phyloP scores from a whole-genome alignment of 768 basidiomycete species.

The Cyclocybe cylindracea region DNA sequence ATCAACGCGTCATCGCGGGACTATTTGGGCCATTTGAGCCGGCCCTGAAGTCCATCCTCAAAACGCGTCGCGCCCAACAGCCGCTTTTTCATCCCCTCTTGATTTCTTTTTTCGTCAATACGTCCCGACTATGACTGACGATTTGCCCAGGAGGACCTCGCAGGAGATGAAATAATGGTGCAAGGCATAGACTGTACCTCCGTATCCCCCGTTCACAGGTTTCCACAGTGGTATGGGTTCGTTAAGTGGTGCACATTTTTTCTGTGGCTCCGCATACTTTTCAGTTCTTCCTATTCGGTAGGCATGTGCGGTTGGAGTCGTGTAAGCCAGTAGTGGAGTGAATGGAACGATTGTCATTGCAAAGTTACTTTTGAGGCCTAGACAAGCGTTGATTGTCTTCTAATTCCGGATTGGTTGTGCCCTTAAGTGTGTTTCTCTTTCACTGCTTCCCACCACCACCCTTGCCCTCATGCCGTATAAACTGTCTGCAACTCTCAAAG shows the following conservation, averaged over 20 bases:
- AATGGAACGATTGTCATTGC: background rate
- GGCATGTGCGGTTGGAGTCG: background rate
- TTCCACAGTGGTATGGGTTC: slow-evolving; percentile 66
- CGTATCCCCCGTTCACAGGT: slow-evolving; percentile 78
- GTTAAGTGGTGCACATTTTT: slow-evolving; percentile 82
- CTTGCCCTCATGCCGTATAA: slow-evolving; percentile 31
- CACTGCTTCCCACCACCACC: slow-evolving; percentile 5
- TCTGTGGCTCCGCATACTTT: background rate
- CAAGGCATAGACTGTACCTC: slow-evolving; percentile 86
- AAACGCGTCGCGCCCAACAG: background rate
- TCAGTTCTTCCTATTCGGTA: background rate
- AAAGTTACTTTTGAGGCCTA: slow-evolving; percentile 2
- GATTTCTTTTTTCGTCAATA: slow-evolving; percentile 39
- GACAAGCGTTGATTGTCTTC: slow-evolving; percentile 20
- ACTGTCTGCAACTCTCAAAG: slow-evolving; percentile 29
- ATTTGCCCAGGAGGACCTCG: slow-evolving; percentile 60
- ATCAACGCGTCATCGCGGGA: no score
- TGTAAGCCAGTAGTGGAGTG: background rate
- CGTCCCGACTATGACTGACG: slow-evolving; percentile 38
- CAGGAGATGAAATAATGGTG: slow-evolving; percentile 91
- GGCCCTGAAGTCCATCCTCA: background rate
- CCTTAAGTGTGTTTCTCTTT: slow-evolving; percentile 4
- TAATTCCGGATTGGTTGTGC: slow-evolving; percentile 28
- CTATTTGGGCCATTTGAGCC: background rate
- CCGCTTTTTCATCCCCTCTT: slow-evolving; percentile 41